Conservation (phyloP, 75 land plant species). For the Chamaecyparis obtusa region DNA sequence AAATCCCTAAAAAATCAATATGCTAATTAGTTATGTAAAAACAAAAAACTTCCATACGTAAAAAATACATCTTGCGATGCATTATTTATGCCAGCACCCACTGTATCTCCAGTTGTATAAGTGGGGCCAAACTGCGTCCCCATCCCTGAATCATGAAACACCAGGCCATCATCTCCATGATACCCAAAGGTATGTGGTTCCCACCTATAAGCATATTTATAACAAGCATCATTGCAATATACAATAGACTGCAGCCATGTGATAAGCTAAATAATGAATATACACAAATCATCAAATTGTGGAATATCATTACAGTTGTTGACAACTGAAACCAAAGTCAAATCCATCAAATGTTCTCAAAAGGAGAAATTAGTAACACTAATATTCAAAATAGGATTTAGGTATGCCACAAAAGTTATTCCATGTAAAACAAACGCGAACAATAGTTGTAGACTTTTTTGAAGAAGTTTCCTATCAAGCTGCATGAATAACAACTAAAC, state of each 20-base stretch:
- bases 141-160: not conserved
- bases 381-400: not conserved
- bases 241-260: not conserved
- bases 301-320: not conserved
- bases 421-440: not conserved
- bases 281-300: not conserved
- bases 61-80: slow-evolving; percentile 90
- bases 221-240: not conserved
- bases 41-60: slow-evolving; percentile 56
- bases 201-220: not conserved
- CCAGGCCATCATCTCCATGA: slow-evolving; percentile 4
- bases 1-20: not conserved
- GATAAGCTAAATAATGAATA: not conserved
- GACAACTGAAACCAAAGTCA: not conserved
- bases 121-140: not conserved
- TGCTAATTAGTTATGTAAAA: not conserved
- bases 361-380: not conserved
- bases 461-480: not conserved
- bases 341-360: not conserved
- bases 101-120: slow-evolving; percentile 13
- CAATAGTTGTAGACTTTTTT: not conserved
- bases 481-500: not conserved
- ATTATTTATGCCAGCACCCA: slow-evolving; percentile 48
- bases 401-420: not conserved
- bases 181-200: slow-evolving; percentile 4